Base-by-base conservation (phyloP, 2,329 filamentous ascomycete genomes). In the Hansfordia pulvinata region DNA sequence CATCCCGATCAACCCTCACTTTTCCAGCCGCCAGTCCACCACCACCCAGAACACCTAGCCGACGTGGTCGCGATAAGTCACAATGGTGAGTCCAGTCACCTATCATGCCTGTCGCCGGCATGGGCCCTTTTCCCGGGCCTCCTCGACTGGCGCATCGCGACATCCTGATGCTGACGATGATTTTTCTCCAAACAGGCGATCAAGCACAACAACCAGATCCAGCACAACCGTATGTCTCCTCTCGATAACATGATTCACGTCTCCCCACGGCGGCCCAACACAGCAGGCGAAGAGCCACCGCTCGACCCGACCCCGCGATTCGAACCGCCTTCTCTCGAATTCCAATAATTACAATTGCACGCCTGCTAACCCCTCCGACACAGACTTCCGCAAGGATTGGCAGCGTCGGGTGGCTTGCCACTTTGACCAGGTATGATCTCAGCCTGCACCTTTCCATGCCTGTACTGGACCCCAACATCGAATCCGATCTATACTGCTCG, bases 351-450 rank as follows among this genome's bases (percentile, higher is more conserved):
- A n/a, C n/a, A n/a, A n/a, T n/a, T n/a, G n/a, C n/a, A n/a, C n/a
- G n/a, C n/a, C n/a, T n/a, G 56, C 62, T 63, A 49, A 60, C 48
- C 36, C 33, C 39, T 36, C 27, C 30, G 30, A 44, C 42, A 38
- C 54, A 90, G 82, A 94, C 62, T 93, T 93, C 83, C 86, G 84
- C 69, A 94, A 93, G 84, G 86, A 98, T 75, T 98, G 90, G 90
- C 86, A 96, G 68, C 83, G 85, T 69, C 83, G 86, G 69, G 90
- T 98, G 58, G 83, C 85, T 68, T 82, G 83, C 65, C 90, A 98
- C 76, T 98, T 98, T 71, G 85, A 98, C 74, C 90, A 96, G 85
- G 88, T 93, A 88, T 67, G 56, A 41, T 36, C 20, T 28, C 12
- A n/a, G n/a, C n/a, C n/a, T n/a, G n/a, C n/a, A n/a, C n/a, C n/a